Conservation (phyloP, 805 yeast genomes). For the Schwanniomyces occidentalis region DNA sequence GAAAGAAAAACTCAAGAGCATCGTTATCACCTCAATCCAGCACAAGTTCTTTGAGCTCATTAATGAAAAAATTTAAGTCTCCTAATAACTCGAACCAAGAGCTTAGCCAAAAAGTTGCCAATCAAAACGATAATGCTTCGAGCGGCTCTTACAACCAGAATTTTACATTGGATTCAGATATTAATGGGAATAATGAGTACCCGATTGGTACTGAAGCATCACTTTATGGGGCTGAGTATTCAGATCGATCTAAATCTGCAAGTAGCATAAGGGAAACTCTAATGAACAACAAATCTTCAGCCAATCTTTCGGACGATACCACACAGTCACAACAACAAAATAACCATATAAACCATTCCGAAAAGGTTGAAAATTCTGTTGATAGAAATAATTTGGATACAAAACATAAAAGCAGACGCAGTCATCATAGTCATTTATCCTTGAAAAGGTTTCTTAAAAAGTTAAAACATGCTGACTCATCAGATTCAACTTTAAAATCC, state of each 20-base stretch:
- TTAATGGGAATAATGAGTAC: no score
- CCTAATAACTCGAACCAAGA: background rate
- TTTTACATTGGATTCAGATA: no score
- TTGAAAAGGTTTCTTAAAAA: conserved; percentile 56
- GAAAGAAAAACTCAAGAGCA: conserved; percentile 20
- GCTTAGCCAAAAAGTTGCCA: background rate
- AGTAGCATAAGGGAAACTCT: background rate
- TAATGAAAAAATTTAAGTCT: conserved; percentile 6
- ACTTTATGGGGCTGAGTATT: no score
- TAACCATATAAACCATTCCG: no score
- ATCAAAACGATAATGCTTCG: background rate
- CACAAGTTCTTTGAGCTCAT: conserved; percentile 18
- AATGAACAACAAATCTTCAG: no score
- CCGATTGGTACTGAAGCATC: no score
- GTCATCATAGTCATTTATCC: conserved; percentile 26
- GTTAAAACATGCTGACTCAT: conserved; percentile 25
- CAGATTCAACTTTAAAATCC: conserved; percentile 2
- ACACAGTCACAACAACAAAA: background rate
- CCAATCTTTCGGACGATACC: no score
- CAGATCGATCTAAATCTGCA: background rate
- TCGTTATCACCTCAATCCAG: conserved; percentile 28
- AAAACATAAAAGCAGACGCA: background rate
- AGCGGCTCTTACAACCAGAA: no score
- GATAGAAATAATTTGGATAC: background rate
- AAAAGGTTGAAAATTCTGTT: no score